Percentiles rank a stretch among this genome's conserved stretches.
phyloP scores from a whole-genome alignment of 257 asterid species.

The Przewalskia tangutica region DNA sequence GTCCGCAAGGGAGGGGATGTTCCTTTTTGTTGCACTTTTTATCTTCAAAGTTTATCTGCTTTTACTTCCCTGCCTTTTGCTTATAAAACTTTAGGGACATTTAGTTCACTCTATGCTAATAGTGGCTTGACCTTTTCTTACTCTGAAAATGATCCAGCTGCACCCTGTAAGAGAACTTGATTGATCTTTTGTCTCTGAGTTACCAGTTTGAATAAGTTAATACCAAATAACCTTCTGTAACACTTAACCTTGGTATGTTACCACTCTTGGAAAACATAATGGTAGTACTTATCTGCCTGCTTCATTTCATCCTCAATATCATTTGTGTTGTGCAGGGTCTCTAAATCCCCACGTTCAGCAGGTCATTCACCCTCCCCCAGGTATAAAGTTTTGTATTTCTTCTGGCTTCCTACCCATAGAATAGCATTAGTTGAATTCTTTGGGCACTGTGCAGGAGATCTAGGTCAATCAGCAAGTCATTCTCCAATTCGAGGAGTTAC shows the following conservation, averaged over 20 bases:
- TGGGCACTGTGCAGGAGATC: slow-evolving; percentile 32
- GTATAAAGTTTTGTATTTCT: slow-evolving; percentile 19
- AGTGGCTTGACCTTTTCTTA: background rate
- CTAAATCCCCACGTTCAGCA: slow-evolving; percentile 54
- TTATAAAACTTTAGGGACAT: background rate
- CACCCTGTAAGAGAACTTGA: background rate
- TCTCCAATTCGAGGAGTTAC: slow-evolving; percentile 37
- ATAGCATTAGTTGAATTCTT: background rate
- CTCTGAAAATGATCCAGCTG: background rate
- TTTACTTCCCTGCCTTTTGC: background rate
- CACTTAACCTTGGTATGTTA: background rate
- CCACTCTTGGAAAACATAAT: background rate
- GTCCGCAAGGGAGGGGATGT: background rate
- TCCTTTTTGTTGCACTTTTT: background rate
- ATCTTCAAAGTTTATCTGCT: background rate
- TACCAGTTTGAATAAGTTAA: background rate
- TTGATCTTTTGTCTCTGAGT: background rate
- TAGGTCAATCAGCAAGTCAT: slow-evolving; percentile 45
- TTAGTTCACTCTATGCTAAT: background rate
- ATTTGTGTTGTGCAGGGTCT: slow-evolving; percentile 31
- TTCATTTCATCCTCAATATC: background rate
- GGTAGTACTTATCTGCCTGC: background rate
- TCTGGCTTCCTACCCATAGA: background rate
- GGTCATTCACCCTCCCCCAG: slow-evolving; percentile 45
- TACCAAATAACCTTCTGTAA: background rate